Base-by-base conservation (phyloP, 768 basidiomycete genomes). In the Lyophyllum semitale region DNA sequence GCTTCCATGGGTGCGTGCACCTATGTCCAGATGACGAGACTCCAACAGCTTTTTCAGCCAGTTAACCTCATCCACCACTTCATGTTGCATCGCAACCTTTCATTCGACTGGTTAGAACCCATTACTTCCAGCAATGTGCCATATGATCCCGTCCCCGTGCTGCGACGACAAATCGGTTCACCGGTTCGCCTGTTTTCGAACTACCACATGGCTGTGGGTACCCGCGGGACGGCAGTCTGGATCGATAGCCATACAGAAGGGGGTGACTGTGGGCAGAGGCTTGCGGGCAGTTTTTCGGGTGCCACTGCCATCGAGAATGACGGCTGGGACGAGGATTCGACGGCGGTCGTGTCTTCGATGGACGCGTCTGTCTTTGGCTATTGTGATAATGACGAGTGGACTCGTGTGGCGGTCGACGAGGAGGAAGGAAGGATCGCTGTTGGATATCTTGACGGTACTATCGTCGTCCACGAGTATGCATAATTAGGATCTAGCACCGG, bases 21-120 rank as follows among this genome's bases (percentile, higher is more conserved):
- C 47, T 22, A 2, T 17, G 27, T 58, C 44, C 35, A 18, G 48
- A 25, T 26, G 25, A 5, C 20, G 38, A 33, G 51, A 27, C 38
- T 40, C 32, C 38, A 27, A 53, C 45, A 30, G 20, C 13, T 43
- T 29, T 29, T 15, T 4, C 54, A 75, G 87, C 84, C 87, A 0
- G 78, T 84, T 57, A 88, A 90, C 66, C 68, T 84, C 23, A 73
- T 89, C n/a, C 84, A 88, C 59, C 82, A 85, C 65, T 87, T 79
- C 63, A 63, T 76, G 30, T 72, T 90, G 15, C 65, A 64, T 1
- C 77, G 80, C 0, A 82, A 85, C 63, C 59, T 68, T 3, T 51
- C 63, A 6, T 82, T 75, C 61, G 58, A 65, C 27, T 54, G 57
- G 15, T 52, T 57, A 23, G 53, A 58, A 18, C 60, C 60, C 3